Percentiles rank a stretch among this genome's conserved stretches.
Evolutionary conservation across 129 eudicot species (phyloP).

Genomic region (Flaveria bidentis): DNA sequence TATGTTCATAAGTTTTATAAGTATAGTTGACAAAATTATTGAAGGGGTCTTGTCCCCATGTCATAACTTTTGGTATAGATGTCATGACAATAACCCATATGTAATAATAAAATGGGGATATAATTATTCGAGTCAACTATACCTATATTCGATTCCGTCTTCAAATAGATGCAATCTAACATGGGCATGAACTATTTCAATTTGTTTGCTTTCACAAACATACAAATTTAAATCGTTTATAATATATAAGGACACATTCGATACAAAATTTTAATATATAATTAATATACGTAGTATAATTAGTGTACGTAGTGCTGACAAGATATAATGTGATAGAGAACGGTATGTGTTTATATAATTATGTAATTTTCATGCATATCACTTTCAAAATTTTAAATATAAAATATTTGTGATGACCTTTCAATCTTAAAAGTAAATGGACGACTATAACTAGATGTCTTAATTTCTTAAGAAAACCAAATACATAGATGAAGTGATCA

Average conservation of each 20-base stretch:
- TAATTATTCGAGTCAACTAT: conserved; percentile 10
- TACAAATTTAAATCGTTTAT: neutral
- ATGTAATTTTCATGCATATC: too few species aligned
- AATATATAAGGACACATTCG: neutral
- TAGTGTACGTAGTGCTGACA: too few species aligned
- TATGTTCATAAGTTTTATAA: neutral
- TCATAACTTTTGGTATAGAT: neutral
- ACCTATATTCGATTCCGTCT: conserved; percentile 1
- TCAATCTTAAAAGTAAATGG: neutral
- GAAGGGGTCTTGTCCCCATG: neutral
- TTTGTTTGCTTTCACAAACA: neutral
- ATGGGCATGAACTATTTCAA: neutral
- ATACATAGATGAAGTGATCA: neutral
- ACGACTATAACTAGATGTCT: neutral
- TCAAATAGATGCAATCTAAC: neutral
- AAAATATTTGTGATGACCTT: neutral
- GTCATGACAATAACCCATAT: conserved; percentile 9
- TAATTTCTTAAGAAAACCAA: neutral
- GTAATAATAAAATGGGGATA: neutral
- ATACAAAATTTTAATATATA: too few species aligned
- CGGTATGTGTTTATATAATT: too few species aligned
- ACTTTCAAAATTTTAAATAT: too few species aligned
- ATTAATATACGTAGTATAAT: too few species aligned
- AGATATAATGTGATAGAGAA: too few species aligned
- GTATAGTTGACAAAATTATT: neutral